These are phyloP conservation scores for Colletotrichum abscissum DNA, from an alignment of 2,329 filamentous ascomycete genomes.

Conservation along the genomic window DNA sequence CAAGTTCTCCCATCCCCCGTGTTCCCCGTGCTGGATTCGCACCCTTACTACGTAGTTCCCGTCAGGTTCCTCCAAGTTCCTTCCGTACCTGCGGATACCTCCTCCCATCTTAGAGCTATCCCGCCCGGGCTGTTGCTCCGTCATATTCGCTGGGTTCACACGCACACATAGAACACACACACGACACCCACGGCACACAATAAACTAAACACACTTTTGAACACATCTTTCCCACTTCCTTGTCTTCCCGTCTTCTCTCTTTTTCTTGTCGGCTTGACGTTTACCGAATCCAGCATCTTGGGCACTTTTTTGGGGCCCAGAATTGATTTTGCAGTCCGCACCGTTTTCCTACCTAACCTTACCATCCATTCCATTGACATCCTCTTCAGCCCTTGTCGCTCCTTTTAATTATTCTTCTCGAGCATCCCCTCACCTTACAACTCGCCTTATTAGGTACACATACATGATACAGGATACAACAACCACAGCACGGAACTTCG, in stretches of 20 bases:
- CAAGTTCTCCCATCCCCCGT: background rate
- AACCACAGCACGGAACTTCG: too few species aligned
- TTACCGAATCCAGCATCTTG: background rate
- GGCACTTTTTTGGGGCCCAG: background rate
- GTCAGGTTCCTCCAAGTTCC: background rate
- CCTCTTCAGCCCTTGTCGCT: constrained; percentile 4
- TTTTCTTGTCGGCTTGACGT: background rate
- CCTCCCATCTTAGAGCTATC: background rate
- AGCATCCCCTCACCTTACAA: background rate
- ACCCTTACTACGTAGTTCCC: background rate
- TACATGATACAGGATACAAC: background rate
- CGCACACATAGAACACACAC: background rate
- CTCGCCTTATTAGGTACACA: constrained; percentile 1
- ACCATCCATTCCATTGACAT: background rate
- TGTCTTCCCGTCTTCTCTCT: background rate
- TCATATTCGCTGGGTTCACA: background rate
- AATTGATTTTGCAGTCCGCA: background rate
- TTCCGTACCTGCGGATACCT: background rate
- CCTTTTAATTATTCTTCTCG: background rate
- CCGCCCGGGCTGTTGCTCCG: background rate
- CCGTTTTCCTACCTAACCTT: background rate
- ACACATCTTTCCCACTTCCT: constrained; percentile 8
- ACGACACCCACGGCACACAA: background rate
- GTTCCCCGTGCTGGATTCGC: background rate
- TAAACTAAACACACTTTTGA: background rate